Percentiles rank a stretch among this genome's conserved stretches.
Conservation (phyloP, 345 rosid species). For the Psidium guajava region DNA sequence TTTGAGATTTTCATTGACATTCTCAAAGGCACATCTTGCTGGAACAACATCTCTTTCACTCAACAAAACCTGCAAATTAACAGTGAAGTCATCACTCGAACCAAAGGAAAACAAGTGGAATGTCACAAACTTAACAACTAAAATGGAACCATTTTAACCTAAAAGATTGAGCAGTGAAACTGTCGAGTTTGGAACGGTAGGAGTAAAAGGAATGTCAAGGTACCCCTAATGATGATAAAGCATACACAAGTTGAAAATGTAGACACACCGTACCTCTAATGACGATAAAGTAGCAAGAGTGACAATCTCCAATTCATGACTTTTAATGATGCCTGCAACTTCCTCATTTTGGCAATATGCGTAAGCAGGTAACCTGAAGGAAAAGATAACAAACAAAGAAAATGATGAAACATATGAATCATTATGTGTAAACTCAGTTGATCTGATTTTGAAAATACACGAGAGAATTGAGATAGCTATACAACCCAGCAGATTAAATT, state of each 20-base stretch:
- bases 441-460: neutral
- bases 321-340: constrained; percentile 34
- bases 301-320: constrained; percentile 62
- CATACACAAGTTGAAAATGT: neutral
- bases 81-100: neutral
- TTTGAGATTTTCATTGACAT: constrained; percentile 69
- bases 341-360: constrained; percentile 59
- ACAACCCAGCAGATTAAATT: neutral
- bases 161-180: neutral
- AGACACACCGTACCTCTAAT: constrained; percentile 33
- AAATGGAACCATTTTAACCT: neutral
- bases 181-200: too few relatives aligned
- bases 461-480: neutral
- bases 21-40: constrained; percentile 63
- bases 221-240: constrained; percentile 54
- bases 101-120: neutral
- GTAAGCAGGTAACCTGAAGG: constrained; percentile 72
- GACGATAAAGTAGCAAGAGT: constrained; percentile 78
- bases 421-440: neutral
- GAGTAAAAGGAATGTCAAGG: neutral
- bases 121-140: neutral
- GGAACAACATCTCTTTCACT: constrained; percentile 65
- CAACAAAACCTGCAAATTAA: constrained; percentile 43
- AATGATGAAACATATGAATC: neutral
- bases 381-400: neutral